These are phyloP conservation scores for Metschnikowia aberdeeniae DNA, from an alignment of 805 yeast genomes.

Conservation along the genomic window DNA sequence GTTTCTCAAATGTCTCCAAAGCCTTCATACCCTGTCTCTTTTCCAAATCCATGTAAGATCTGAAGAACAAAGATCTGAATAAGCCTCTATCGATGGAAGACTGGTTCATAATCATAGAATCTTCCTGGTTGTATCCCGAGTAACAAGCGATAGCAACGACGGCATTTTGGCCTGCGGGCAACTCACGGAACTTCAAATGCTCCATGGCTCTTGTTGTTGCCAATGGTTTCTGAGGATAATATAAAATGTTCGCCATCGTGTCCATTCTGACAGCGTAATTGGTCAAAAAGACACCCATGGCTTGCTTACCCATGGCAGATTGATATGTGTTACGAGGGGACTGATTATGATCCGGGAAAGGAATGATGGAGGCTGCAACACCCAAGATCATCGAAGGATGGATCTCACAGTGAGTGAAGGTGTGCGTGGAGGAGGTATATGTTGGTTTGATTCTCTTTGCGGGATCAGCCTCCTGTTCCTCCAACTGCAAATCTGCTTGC, in stretches of 20 bases:
- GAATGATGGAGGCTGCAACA: constrained; percentile 97
- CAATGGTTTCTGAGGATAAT: constrained; percentile 96
- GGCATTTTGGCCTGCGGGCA: constrained; percentile 99
- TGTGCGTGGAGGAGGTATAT: constrained; percentile 51
- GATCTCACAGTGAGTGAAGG: constrained; percentile 98
- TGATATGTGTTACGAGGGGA: constrained; percentile 99
- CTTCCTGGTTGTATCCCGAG: constrained; percentile 99
- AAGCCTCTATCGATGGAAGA: constrained; percentile 95
- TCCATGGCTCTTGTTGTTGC: constrained; percentile 99
- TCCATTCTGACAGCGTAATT: constrained; percentile 97
- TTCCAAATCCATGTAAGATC: constrained; percentile 98
- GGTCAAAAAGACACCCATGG: constrained; percentile 97
- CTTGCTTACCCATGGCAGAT: constrained; percentile 99
- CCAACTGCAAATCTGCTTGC: constrained; percentile 40
- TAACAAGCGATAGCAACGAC: constrained; percentile 97
- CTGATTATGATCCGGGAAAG: constrained; percentile 99
- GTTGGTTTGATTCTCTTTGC: constrained; percentile 83
- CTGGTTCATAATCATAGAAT: constrained; percentile 99
- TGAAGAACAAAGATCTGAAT: constrained; percentile 91
- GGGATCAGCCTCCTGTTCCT: constrained; percentile 54
- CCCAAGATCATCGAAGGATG: constrained; percentile 99
- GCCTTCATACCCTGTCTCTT: constrained; percentile 98
- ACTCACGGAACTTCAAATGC: constrained; percentile 90
- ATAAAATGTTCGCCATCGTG: constrained; percentile 96
- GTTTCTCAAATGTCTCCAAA: constrained; percentile 96